Evolutionary conservation across 768 basidiomycete species (phyloP), one percentile per base, ranked within the genome.

Genomic region (Suillus placidus): DNA sequence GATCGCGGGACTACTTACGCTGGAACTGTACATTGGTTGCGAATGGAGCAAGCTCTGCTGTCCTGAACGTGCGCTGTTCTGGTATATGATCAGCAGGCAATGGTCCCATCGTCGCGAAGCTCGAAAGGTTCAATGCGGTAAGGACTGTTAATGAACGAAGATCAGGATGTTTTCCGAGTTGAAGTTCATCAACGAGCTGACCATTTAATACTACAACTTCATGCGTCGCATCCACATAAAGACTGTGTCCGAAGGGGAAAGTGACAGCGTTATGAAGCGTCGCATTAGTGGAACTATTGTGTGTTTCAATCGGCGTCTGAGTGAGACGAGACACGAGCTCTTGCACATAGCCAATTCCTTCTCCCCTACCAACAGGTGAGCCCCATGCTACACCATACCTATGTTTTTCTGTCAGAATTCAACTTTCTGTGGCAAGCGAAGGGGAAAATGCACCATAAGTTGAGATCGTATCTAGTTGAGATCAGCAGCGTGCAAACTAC

Each of bases 151-250:
- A 30, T 30, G 63, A n/a, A 43, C 37, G 2, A 38, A 26, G 1
- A 40, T 70, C 30, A 74, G 65, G 20, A 30, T 6, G 12, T 5
- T 49, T 62, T 23, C 23, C 18, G 32, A 26, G n/a, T 51, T 60
- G 3, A 35, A 62, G 12, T n/a, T 14, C 30, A 40, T 32, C n/a
- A 6, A 45, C 34, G 18, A 34, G 74, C 84, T 55, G 65, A 90
- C 90, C 85, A 69, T 93, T 89, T 14, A 93, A 77, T 3, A 94
- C 86, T 54, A 94, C 90, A 42, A 93, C 91, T 71, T 95, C 93
- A 67, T 95, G 94, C 0, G 90, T 91, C 5, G 92, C 91, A 72
- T 95, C 93, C 8, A 93, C 92, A 66, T 93, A 95, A 34, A 95
- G 74, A 67, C 82, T 85, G 65, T 91, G 84, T 34, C 83, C 81